These are phyloP conservation scores for Lecanicillium sp. DNA, from an alignment of 2,329 filamentous ascomycete genomes.

Conservation along the genomic window DNA sequence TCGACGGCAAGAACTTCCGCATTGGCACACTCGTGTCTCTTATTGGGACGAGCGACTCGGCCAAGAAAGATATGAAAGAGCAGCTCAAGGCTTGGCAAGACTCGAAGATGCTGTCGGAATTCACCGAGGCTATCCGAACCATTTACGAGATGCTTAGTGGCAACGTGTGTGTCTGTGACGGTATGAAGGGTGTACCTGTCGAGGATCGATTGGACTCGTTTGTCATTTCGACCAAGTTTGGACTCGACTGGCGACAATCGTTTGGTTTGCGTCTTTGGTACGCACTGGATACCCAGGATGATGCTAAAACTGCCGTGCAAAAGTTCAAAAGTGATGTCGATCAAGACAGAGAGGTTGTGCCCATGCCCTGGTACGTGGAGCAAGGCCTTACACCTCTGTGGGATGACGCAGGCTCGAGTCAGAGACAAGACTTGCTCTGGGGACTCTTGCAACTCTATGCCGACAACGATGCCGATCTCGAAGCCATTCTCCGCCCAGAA, in stretches of 20 bases:
- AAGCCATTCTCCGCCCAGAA: constrained; percentile 66
- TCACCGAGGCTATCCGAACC: constrained; percentile 73
- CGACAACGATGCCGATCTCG: constrained; percentile 48
- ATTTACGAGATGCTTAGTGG: constrained; percentile 86
- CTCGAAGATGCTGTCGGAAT: constrained; percentile 78
- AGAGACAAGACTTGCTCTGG: constrained; percentile 75
- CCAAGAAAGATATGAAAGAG: constrained; percentile 65
- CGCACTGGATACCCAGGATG: constrained; percentile 59
- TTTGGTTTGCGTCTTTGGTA: constrained; percentile 93
- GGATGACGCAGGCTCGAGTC: constrained; percentile 49
- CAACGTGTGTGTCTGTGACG: constrained; percentile 77
- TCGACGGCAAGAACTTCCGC: constrained; percentile 70
- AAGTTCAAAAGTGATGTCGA: constrained; percentile 67
- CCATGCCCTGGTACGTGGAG: constrained; percentile 64
- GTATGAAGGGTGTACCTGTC: constrained; percentile 60
- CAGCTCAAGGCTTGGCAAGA: constrained; percentile 82
- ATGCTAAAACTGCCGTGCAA: constrained; percentile 60
- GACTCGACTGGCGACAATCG: constrained; percentile 85
- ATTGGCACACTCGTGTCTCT: constrained; percentile 80
- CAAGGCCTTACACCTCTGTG: constrained; percentile 51
- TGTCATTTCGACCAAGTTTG: constrained; percentile 74
- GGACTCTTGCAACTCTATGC: constrained; percentile 78
- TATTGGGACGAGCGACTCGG: constrained; percentile 63
- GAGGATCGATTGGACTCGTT: constrained; percentile 80
- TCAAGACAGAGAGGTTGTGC: constrained; percentile 62